Percentiles rank a stretch among this genome's conserved stretches.
phyloP scores from a whole-genome alignment of 345 rosid genomes.

The Pugionium cornutum region DNA sequence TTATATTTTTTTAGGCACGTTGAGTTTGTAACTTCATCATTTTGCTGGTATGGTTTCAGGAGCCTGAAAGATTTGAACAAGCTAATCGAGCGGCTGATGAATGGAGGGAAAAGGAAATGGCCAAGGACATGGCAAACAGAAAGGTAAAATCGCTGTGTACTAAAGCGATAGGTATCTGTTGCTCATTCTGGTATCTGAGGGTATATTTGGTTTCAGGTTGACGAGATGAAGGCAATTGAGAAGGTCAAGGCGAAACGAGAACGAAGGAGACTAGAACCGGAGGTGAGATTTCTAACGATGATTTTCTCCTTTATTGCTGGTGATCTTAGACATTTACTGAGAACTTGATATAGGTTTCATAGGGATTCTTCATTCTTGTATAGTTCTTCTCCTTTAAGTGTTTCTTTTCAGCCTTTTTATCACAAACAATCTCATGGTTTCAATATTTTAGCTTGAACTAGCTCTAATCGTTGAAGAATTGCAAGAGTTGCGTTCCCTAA shows the following conservation, averaged over 20 bases:
- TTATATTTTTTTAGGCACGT: background rate
- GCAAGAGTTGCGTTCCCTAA: constrained; percentile 75
- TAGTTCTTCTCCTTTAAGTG: background rate
- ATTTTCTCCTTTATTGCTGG: background rate
- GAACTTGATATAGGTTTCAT: background rate
- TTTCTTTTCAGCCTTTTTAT: background rate
- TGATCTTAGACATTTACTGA: background rate
- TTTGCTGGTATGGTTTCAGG: constrained; percentile 46
- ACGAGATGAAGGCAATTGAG: constrained; percentile 91
- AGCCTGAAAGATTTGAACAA: constrained; percentile 61
- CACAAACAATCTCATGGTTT: constrained; percentile 7
- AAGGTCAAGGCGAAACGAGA: constrained; percentile 83
- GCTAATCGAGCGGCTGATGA: constrained; percentile 85
- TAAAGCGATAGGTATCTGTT: constrained; percentile 5
- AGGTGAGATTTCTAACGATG: constrained; percentile 54
- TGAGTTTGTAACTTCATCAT: constrained; percentile 20
- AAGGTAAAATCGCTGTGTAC: constrained; percentile 48
- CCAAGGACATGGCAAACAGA: constrained; percentile 75
- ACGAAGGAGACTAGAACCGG: constrained; percentile 73
- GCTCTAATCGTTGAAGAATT: constrained; percentile 80
- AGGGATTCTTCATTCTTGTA: constrained; percentile 11
- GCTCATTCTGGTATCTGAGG: constrained; percentile 18
- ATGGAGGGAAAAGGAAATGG: constrained; percentile 85
- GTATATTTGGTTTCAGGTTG: constrained; percentile 51
- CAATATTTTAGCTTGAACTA: constrained; percentile 72